A percentile compares a stretch with the other conserved stretches of the same genome.
Evolutionary conservation across 371 early-diverging fungal genomes (phyloP).

Genomic region (Zopfochytrium polystomum): DNA sequence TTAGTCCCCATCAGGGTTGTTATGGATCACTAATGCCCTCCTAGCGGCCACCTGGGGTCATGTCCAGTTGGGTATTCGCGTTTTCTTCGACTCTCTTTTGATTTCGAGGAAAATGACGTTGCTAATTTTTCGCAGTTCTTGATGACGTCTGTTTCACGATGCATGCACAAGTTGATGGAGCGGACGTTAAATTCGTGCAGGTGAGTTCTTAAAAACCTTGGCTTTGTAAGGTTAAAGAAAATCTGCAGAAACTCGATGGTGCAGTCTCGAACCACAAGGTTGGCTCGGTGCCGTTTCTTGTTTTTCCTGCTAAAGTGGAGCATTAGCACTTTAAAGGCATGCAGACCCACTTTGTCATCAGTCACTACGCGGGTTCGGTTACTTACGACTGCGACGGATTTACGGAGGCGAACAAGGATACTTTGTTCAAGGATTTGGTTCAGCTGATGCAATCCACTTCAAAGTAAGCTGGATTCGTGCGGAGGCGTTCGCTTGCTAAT

Average conservation of each 20-base stretch:
- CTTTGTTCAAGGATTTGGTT: conserved; percentile 79
- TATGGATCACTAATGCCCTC: not conserved
- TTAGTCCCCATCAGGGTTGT: conserved; percentile 8
- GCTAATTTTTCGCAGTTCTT: conserved; percentile 43
- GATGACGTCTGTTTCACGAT: conserved; percentile 65
- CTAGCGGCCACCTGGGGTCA: conserved; percentile 47
- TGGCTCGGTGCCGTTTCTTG: not conserved
- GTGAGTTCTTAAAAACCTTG: conserved; percentile 4
- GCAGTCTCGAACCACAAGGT: conserved; percentile 22
- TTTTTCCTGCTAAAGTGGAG: conserved; percentile 1
- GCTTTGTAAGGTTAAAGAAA: not conserved
- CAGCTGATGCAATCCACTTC: conserved; percentile 63
- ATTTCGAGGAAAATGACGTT: not conserved
- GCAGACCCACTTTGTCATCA: conserved; percentile 67
- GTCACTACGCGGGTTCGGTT: conserved; percentile 92
- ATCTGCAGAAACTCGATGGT: conserved; percentile 37
- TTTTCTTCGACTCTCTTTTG: not conserved
- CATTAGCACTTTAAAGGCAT: conserved; percentile 42
- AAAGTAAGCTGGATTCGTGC: conserved; percentile 25
- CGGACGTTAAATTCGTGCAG: conserved; percentile 52
- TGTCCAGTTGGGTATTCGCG: conserved; percentile 33
- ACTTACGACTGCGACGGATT: conserved; percentile 91
- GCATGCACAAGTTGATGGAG: conserved; percentile 54
- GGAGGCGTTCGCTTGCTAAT: not conserved
- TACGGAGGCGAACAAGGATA: conserved; percentile 98